Base-by-base conservation (phyloP, 2,329 filamentous ascomycete genomes). In the Fusarium buharicum region DNA sequence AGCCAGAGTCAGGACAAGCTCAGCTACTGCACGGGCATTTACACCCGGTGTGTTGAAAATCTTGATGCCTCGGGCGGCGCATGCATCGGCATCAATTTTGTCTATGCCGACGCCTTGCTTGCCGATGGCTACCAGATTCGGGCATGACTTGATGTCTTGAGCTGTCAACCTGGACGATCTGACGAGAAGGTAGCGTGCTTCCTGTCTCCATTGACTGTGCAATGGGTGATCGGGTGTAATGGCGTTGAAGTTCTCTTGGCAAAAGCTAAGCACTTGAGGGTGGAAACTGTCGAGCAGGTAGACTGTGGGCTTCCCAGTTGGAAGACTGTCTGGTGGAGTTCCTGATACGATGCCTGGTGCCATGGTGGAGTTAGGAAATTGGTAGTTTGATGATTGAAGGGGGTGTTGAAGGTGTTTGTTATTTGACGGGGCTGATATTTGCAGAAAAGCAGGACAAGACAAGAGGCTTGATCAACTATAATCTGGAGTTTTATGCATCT, bases 41-140 rank as follows among this genome's bases (percentile, higher is more conserved):
- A 79, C 75, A 2, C 79, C 80, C 0, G 79, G 80, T 0, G 80
- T 82, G 55, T 82, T 82, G 60, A 78, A 73, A 24, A 82, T 76
- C n/a, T 73, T 74, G 60, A 82, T 77, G 1, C 72, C 75, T 0
- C 75, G 71, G 3, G 70, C 66, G 4, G 68, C 59, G 48, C 78
- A 80, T 4, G 79, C 78, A 0, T 66, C 66, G 12, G 68, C 64
- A 49, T 82, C 79, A 28, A 80, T 80, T 49, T 78, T 81, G 52
- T 82, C 79, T 33, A 81, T 76, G 1, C 79, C 79, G 9, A 79
- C 78, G 1, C 80, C 80, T 28, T 82, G 80, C 66, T 82, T 82
- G 50, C 77, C 77, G 31, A 82, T 76, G 3, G 78, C 79, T 10
- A 72, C 62, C 0, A 82, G 69, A 6, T 74, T 76, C 0, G 72